Percentiles rank a stretch among this genome's conserved stretches.
phyloP scores from a whole-genome alignment of 177 flowering plant genomes.

The Telopea speciosissima region DNA sequence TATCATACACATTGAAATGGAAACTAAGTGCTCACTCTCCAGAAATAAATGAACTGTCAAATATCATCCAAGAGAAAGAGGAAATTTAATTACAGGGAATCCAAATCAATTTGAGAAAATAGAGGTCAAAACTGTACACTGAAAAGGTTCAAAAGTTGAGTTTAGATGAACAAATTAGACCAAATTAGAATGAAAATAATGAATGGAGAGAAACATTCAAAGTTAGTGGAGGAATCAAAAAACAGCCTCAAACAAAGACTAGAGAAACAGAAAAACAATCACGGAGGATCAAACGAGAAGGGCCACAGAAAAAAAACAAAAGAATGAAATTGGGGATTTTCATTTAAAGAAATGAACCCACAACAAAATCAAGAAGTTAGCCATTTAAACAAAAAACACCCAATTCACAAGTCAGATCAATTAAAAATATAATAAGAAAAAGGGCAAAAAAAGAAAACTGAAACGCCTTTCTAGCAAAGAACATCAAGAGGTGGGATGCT shows the following conservation, averaged over 20 bases:
- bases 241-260: not conserved
- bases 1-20: not conserved
- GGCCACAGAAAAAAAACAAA: too few species aligned
- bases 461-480: not conserved
- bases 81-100: not conserved
- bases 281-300: not conserved
- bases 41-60: not conserved
- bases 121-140: not conserved
- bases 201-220: too few species aligned
- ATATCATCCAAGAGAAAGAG: too few species aligned
- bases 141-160: not conserved
- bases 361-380: not conserved
- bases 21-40: not conserved
- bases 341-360: not conserved
- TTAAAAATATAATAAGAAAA: too few species aligned
- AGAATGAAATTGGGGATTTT: too few species aligned
- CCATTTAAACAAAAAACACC: not conserved
- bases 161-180: not conserved
- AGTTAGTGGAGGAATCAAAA: not conserved
- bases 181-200: too few species aligned
- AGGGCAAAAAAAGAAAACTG: too few species aligned
- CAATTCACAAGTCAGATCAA: constrained; percentile 4
- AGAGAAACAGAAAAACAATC: not conserved
- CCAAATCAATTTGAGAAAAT: not conserved
- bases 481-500: constrained; percentile 14